Conservation (phyloP, 805 yeast genomes). For the Candida pini region DNA sequence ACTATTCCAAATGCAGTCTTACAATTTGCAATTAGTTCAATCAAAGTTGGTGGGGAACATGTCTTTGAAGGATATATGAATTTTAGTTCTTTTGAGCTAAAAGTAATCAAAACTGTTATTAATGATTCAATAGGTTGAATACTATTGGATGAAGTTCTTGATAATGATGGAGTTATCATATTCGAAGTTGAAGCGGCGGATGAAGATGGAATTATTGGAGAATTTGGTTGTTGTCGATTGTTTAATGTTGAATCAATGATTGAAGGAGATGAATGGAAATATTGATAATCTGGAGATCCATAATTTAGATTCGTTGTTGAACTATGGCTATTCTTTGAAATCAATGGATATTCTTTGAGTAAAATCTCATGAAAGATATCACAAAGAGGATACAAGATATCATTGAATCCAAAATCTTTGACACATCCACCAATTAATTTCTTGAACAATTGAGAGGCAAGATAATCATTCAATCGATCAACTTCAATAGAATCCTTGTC, state of each 20-base stretch:
- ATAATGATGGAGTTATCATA: neutral
- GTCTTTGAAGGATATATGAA: conserved; percentile 60
- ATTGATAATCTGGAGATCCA: conserved; percentile 3
- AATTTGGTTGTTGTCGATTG: neutral
- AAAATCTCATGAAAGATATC: conserved; percentile 62
- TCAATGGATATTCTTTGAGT: conserved; percentile 59
- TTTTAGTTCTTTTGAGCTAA: conserved; percentile 48
- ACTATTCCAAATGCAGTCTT: conserved; percentile 62
- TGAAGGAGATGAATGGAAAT: conserved; percentile 2
- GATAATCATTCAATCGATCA: conserved; percentile 38
- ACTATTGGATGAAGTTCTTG: neutral
- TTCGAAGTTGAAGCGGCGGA: neutral
- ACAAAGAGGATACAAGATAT: conserved; percentile 56
- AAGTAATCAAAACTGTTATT: conserved; percentile 40
- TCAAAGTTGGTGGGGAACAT: conserved; percentile 74
- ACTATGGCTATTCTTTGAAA: conserved; percentile 29
- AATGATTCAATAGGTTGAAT: conserved; percentile 19
- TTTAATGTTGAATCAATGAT: conserved; percentile 13
- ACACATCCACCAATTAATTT: conserved; percentile 64
- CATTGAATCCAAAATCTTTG: conserved; percentile 77
- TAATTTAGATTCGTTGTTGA: neutral
- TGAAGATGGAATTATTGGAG: conserved; percentile 1
- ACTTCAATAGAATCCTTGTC: conserved; percentile 34
- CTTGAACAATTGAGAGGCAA: conserved; percentile 49
- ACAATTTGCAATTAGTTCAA: conserved; percentile 76